Evolutionary conservation across 1,284 basidiomycete species (phyloP), one percentile per base, ranked within the genome.

Genomic region (Trametes versicolor): DNA sequence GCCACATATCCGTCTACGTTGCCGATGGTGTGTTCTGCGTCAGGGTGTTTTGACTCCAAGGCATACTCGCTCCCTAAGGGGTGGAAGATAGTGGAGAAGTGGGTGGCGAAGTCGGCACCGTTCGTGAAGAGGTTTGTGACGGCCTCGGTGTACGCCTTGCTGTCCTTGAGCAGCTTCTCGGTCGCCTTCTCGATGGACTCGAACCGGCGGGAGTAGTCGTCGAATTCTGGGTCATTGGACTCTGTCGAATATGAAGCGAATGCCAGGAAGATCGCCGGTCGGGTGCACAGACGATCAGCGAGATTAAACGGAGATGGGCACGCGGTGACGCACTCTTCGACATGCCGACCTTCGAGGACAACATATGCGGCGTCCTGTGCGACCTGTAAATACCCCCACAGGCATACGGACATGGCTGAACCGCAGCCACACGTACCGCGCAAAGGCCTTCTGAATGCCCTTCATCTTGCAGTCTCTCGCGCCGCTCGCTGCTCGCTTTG

Each of bases 141-240:
- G 32, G 91, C 87, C 61, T 99, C 96, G 10, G 89, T 88, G 80
- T 96, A 99, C 7, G 90, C 85, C 72, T 93, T 93, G 48, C 93
- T 90, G 75, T 99, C 97, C 81, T 98, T 98, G 71, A 95, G 79
- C 66, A 99, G 83, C 81, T 97, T 97, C 75, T 96, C 95, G 0
- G 92, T 87, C 17, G 94, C 90, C 62, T 87, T 81, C 79, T 99
- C 96, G 71, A 97, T 84, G 9, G 85, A 78, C 19, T 86, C 79
- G 76, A 97, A 97, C 74, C 93, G 88, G 62, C 92, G 85, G 67
- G 91, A 86, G 72, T 88, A 91, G 64, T 94, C 92, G 68, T 94
- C 93, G 79, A 93, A 97, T 77, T 97, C 95, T 29, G 93, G 88
- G 82, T 97, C 96, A 71, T 79, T 83, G 10, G 93, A 95, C 78